phyloP scores from a whole-genome alignment of 1,139 yeast species.

The Debaryomyces udenii region DNA sequence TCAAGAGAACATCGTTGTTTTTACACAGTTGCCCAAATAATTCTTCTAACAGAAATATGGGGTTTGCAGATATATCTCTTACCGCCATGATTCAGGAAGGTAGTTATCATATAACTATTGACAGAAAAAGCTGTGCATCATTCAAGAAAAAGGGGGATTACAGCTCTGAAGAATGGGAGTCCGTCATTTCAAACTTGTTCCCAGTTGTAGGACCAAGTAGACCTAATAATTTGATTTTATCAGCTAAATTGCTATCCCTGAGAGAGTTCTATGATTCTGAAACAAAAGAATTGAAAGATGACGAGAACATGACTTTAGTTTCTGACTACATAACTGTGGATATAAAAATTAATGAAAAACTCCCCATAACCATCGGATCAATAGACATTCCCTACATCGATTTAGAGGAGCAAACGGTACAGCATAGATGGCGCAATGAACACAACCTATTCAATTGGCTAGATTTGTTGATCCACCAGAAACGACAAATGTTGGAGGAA shows the following conservation, averaged over 20 bases:
- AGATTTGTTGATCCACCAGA: constrained; percentile 23
- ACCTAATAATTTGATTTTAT: constrained; percentile 1
- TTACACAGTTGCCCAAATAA: constrained; percentile 11
- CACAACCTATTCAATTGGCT: constrained; percentile 34
- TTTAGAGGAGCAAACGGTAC: constrained; percentile 14
- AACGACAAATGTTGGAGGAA: constrained; percentile 16
- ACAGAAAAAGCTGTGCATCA: constrained; percentile 7
- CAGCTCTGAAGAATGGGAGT: constrained; percentile 10
- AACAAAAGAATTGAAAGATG: constrained; percentile 22
- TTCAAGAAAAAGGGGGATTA: constrained; percentile 10
- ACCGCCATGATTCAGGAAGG: constrained; percentile 26
- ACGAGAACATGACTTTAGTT: constrained; percentile 16
- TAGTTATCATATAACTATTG: constrained; percentile 17
- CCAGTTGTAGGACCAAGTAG: constrained; percentile 2
- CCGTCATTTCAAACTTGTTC: constrained; percentile 9
- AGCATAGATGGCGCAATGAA: constrained; percentile 11
- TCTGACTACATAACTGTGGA: constrained; percentile 18
- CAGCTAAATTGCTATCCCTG: constrained; percentile 14
- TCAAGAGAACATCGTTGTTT: constrained; percentile 21
- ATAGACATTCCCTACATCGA: constrained; percentile 20
- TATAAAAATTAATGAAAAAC: constrained; percentile 26
- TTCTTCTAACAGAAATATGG: constrained; percentile 15
- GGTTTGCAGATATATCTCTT: constrained; percentile 18
- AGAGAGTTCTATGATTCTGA: constrained; percentile 18
- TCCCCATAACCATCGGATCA: constrained; percentile 31